A percentile compares a stretch with the other conserved stretches of the same genome.
These are phyloP conservation scores for Trypanosomatidae sp. DNA, from an alignment of 208 protist genomes.

Conservation along the genomic window DNA sequence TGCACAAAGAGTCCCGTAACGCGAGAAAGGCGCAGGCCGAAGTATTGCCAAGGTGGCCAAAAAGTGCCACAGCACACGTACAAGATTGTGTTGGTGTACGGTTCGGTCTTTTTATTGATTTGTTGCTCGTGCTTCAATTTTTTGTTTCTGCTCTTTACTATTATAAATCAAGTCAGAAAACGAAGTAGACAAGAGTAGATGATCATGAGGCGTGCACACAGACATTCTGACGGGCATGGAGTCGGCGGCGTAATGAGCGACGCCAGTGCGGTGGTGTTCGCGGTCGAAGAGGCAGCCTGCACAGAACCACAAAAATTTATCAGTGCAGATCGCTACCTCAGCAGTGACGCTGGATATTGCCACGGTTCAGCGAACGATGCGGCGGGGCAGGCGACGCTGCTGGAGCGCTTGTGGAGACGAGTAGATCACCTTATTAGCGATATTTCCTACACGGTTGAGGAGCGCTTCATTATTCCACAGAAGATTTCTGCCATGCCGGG, in stretches of 20 bases:
- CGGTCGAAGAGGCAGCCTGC: background rate
- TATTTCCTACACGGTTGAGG: slow-evolving; percentile 22
- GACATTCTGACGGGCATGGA: background rate
- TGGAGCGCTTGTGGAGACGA: background rate
- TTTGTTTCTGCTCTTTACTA: background rate
- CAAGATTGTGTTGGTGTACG: background rate
- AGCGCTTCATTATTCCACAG: slow-evolving; percentile 24
- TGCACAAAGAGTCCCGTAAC: background rate
- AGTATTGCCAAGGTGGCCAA: background rate
- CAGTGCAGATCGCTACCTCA: background rate
- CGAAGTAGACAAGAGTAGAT: background rate
- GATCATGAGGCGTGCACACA: slow-evolving; percentile 5
- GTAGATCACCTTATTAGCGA: background rate
- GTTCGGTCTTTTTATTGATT: background rate
- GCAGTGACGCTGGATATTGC: background rate
- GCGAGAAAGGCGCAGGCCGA: background rate
- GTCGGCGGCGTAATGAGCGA: background rate
- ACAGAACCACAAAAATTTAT: background rate
- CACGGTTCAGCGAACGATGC: background rate
- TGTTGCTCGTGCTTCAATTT: background rate
- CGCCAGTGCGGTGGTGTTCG: background rate
- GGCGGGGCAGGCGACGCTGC: background rate
- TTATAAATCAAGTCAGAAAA: background rate
- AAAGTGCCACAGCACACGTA: background rate
- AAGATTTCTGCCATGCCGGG: slow-evolving; percentile 5